Percentiles rank a stretch among this genome's conserved stretches.
These are phyloP conservation scores for Lentinula aciculospora DNA, from an alignment of 768 basidiomycete genomes.

Conservation along the genomic window DNA sequence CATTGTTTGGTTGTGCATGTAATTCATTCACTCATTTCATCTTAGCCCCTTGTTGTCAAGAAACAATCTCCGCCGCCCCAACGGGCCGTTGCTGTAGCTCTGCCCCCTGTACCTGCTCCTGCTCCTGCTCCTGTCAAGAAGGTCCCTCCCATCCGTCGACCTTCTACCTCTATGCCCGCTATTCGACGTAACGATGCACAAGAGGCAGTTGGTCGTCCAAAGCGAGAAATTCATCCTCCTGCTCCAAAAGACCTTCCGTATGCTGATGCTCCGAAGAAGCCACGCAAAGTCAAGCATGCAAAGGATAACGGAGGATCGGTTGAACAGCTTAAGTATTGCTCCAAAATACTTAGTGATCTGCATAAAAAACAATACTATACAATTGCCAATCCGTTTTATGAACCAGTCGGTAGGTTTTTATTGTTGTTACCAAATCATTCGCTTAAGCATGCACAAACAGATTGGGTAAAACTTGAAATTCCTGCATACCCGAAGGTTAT, in stretches of 20 bases:
- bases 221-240: conserved; percentile 96
- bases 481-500: conserved; percentile 84
- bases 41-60: conserved; percentile 32
- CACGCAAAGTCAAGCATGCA: conserved; percentile 51
- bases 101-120: conserved; percentile 19
- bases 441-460: conserved; percentile 29
- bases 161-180: conserved; percentile 77
- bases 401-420: conserved; percentile 77
- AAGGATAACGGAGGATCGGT: conserved; percentile 59
- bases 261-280: conserved; percentile 67
- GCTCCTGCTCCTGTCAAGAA: conserved; percentile 34
- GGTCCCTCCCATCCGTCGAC: conserved; percentile 49
- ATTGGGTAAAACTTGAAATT: conserved; percentile 71
- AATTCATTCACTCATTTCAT: conserved; percentile 1
- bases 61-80: conserved; percentile 38
- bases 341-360: conserved; percentile 68
- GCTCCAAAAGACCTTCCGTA: conserved; percentile 89
- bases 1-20: conserved; percentile 5
- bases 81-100: conserved; percentile 40
- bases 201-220: conserved; percentile 68
- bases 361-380: conserved; percentile 71
- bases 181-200: conserved; percentile 74
- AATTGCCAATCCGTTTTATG: conserved; percentile 81
- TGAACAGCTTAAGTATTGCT: conserved; percentile 84
- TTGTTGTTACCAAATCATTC: neutral